Evolutionary conservation across 257 asterid species (phyloP), one percentile per base, ranked within the genome.

Genomic region (Datura wrightii): DNA sequence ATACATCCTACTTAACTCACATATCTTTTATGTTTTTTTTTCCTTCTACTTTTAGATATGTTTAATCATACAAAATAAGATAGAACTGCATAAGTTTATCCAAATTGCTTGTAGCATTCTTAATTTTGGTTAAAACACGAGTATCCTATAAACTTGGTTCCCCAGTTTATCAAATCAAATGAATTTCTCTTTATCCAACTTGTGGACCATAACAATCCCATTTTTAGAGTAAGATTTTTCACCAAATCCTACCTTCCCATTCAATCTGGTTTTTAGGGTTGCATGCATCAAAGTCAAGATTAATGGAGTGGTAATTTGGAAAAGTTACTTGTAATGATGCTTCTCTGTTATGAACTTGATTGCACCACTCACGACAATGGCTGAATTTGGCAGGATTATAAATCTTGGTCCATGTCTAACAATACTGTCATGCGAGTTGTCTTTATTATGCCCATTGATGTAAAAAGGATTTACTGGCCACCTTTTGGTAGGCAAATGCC

Each of bases 131-230:
- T 62, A 24, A 62, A 62, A 24, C 39, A 62, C 4, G 34, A 58
- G 72, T 65, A 13, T 66, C 46, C 74, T 66, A 36, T 66, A 6
- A 66, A 72, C 59, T 72, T 46, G 80, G 62, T 50, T 76, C 81
- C 60, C 8, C 44, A 76, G 19, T 10, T 72, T 50, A 13, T 76
- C 13, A 36, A 76, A 76, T 76, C 31, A 31, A 13, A 76, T 11
- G 59, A 11, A 31, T 53, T 50, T 24, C 79, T 76, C 82, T 53
- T 76, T 76, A 76, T 50, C 46, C 82, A 24, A 50, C 82, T 31
- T 76, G 46, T 31, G 46, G 44, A 76, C 46, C 62, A 7, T 44
- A 42, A 71, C 46, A 76, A 14, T 76, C 44, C 62, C 62, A 13
- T 50, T 9, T 31, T 50, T 76, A 24, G 82, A 76, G 31, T 76